Conservation (phyloP, 441 rosid species). For the Adansonia grandidieri region DNA sequence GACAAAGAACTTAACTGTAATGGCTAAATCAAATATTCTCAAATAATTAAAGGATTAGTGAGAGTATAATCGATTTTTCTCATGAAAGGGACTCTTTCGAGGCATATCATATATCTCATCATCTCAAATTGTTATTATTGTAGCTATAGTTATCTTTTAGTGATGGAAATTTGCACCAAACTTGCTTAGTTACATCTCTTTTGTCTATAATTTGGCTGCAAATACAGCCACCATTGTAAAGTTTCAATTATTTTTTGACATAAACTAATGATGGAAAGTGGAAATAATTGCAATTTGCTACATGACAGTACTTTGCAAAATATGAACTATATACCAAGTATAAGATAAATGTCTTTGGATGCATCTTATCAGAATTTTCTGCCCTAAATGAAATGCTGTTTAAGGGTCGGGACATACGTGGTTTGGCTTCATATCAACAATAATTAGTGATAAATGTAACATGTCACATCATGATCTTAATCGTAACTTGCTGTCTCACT, state of each 20-base stretch:
- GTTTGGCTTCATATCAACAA: not conserved
- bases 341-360: not conserved
- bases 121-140: not conserved
- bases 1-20: not conserved
- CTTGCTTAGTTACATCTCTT: not conserved
- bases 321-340: not conserved
- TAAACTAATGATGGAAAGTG: not conserved
- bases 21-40: not conserved
- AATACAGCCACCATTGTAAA: not conserved
- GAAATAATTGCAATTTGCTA: not conserved
- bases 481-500: not conserved
- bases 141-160: not conserved
- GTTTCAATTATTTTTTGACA: not conserved
- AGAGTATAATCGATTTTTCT: not conserved
- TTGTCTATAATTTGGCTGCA: constrained; percentile 19
- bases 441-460: not conserved
- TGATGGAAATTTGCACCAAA: not conserved
- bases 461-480: not conserved
- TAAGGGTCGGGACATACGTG: not conserved
- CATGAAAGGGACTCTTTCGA: not conserved
- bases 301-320: not conserved
- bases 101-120: not conserved
- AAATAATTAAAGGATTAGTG: not conserved
- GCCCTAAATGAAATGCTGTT: not conserved
- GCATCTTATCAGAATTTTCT: not conserved